Evolutionary conservation across 1,284 basidiomycete genomes (phyloP).

Genomic region (Apiotrichum brassicae): DNA sequence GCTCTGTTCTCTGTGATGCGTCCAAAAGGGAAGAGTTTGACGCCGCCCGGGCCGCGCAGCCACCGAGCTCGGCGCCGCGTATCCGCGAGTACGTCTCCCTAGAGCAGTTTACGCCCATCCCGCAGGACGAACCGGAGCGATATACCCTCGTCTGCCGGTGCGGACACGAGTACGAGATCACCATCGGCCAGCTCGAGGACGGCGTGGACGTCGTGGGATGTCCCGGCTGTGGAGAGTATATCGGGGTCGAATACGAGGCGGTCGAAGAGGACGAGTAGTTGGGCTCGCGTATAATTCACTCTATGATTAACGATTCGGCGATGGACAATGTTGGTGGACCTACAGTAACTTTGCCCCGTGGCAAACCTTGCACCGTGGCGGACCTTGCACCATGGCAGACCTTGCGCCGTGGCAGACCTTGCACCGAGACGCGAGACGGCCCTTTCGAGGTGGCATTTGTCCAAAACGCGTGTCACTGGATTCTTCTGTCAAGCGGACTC

Average conservation of each 20-base stretch:
- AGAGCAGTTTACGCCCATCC: constrained; percentile 32
- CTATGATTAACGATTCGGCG: too few relatives aligned
- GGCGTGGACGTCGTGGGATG: constrained; percentile 48
- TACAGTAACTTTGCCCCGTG: too few relatives aligned
- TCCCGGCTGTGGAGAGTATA: constrained; percentile 48
- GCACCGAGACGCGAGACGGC: too few relatives aligned
- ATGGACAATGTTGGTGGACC: too few relatives aligned
- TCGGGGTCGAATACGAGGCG: constrained; percentile 47
- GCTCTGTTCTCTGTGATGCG: constrained; percentile 37
- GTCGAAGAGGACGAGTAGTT: too few relatives aligned
- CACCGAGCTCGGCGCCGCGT: constrained; percentile 2
- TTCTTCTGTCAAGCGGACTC: too few relatives aligned
- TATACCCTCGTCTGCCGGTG: constrained; percentile 48
- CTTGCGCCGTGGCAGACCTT: too few relatives aligned
- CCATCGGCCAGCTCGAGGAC: constrained; percentile 43
- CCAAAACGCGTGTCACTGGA: too few relatives aligned
- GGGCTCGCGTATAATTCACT: too few relatives aligned
- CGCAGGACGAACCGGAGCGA: constrained; percentile 18
- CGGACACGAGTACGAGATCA: constrained; percentile 41
- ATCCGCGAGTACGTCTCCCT: constrained; percentile 35
- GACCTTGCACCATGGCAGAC: too few relatives aligned
- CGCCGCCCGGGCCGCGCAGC: neutral
- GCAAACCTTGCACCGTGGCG: too few relatives aligned
- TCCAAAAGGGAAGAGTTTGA: constrained; percentile 14
- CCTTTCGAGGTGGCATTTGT: too few relatives aligned